A percentile compares a stretch with the other conserved stretches of the same genome.
phyloP scores from a whole-genome alignment of 495 filamentous ascomycete genomes.

The Aspergillus campestris region DNA sequence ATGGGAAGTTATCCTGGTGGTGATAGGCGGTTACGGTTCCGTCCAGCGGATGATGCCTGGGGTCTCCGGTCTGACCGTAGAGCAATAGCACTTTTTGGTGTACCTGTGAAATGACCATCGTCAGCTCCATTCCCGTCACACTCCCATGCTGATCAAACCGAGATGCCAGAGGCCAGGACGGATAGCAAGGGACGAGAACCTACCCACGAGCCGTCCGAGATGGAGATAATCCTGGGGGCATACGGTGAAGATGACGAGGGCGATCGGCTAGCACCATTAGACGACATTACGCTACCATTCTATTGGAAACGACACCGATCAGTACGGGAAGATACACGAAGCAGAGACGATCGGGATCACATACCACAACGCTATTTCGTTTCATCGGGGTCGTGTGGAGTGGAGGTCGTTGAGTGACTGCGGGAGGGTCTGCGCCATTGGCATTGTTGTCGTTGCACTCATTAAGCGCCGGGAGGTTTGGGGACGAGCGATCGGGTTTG shows the following conservation, averaged over 20 bases:
- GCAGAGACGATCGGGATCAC: slow-evolving; percentile 7
- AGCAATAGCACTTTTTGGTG: slow-evolving; percentile 83
- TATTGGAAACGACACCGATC: slow-evolving; percentile 7
- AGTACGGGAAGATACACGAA: background rate
- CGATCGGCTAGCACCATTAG: slow-evolving; percentile 42
- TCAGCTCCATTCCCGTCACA: too few species aligned
- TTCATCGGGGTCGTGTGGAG: slow-evolving; percentile 36
- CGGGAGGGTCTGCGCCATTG: slow-evolving; percentile 30
- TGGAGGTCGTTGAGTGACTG: slow-evolving; percentile 35
- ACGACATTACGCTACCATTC: slow-evolving; percentile 39
- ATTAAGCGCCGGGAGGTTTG: slow-evolving; percentile 45
- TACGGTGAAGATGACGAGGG: slow-evolving; percentile 60
- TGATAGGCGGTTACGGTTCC: slow-evolving; percentile 73
- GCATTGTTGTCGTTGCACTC: slow-evolving; percentile 28
- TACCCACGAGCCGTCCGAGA: slow-evolving; percentile 79
- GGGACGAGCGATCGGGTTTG: slow-evolving; percentile 43
- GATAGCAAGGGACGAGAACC: slow-evolving; percentile 1
- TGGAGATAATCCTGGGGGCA: slow-evolving; percentile 66
- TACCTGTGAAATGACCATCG: slow-evolving; percentile 42
- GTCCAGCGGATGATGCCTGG: slow-evolving; percentile 60
- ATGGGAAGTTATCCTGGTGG: slow-evolving; percentile 74
- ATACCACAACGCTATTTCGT: slow-evolving; percentile 43
- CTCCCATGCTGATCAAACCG: background rate
- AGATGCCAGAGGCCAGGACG: background rate
- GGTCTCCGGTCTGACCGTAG: slow-evolving; percentile 70